phyloP scores from a whole-genome alignment of 2,329 filamentous ascomycete genomes.

The Esteya vermicola region DNA sequence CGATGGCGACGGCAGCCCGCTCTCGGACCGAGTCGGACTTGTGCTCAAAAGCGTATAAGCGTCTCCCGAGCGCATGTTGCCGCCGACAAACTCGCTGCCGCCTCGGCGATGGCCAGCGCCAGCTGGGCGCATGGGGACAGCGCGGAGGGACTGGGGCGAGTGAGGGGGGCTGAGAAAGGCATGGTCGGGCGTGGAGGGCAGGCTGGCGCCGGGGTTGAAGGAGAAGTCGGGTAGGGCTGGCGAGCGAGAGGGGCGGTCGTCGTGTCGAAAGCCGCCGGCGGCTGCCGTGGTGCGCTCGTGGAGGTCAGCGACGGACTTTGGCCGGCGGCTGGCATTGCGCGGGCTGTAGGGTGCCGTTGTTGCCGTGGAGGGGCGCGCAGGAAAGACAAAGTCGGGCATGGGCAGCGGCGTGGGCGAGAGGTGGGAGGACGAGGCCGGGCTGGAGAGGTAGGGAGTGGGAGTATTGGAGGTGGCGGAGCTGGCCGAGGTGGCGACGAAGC shows the following conservation, averaged over 20 bases:
- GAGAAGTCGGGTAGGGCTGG: conserved; percentile 37
- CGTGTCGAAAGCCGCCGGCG: background rate
- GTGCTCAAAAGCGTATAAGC: conserved; percentile 49
- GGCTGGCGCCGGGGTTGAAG: conserved; percentile 28
- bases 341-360: conserved; percentile 32
- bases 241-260: conserved; percentile 16
- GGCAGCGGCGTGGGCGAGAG: conserved; percentile 30
- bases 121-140: conserved; percentile 35
- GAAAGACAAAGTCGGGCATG: conserved; percentile 54
- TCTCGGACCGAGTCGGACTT: conserved; percentile 52
- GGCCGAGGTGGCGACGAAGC: conserved; percentile 5
- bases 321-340: conserved; percentile 34
- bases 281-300: conserved; percentile 15
- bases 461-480: too few species aligned
- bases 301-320: conserved; percentile 37
- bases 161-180: conserved; percentile 38
- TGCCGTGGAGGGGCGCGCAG: conserved; percentile 30
- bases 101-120: conserved; percentile 68
- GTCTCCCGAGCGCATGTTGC: conserved; percentile 45
- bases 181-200: conserved; percentile 18
- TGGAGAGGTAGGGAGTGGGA: too few species aligned
- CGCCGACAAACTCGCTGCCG: conserved; percentile 77
- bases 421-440: too few species aligned
- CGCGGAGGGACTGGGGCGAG: conserved; percentile 35
- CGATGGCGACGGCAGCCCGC: conserved; percentile 41